Percentiles rank a stretch among this genome's conserved stretches.
Conservation (phyloP, 139 green algal genomes). For the Raphidocelis subcapitata region DNA sequence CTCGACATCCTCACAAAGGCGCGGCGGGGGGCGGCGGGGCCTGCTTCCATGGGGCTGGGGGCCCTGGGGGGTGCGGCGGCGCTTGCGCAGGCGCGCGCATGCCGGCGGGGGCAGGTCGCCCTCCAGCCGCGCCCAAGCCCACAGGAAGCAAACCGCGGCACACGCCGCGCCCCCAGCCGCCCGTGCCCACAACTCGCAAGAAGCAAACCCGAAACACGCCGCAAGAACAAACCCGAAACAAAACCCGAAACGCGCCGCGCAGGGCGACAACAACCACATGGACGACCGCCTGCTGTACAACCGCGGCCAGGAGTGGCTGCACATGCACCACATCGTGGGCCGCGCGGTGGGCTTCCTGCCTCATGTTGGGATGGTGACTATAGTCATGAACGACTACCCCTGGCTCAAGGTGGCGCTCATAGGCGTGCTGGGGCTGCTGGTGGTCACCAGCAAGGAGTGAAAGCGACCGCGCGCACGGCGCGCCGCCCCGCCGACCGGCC, state of each 20-base stretch:
- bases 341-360: conserved; percentile 91
- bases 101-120: too few relatives aligned
- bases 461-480: too few relatives aligned
- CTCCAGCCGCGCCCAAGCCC: too few relatives aligned
- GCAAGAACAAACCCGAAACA: too few relatives aligned
- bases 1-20: conserved; percentile 93
- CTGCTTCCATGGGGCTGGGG: too few relatives aligned
- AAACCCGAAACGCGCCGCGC: neutral
- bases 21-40: neutral
- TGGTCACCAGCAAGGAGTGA: conserved; percentile 94
- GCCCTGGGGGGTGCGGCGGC: too few relatives aligned
- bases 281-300: conserved; percentile 91
- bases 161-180: too few relatives aligned
- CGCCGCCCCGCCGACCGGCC: too few relatives aligned
- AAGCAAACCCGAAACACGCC: too few relatives aligned
- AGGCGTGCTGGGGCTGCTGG: conserved; percentile 84
- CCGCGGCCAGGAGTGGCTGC: conserved; percentile 85
- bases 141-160: too few relatives aligned
- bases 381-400: conserved; percentile 98
- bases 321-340: conserved; percentile 94
- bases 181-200: too few relatives aligned
- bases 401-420: conserved; percentile 90
- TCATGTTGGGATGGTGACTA: conserved; percentile 94
- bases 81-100: too few relatives aligned
- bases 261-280: conserved; percentile 96